Base-by-base conservation (phyloP, 805 yeast species). In the Suhomyces sp. region DNA sequence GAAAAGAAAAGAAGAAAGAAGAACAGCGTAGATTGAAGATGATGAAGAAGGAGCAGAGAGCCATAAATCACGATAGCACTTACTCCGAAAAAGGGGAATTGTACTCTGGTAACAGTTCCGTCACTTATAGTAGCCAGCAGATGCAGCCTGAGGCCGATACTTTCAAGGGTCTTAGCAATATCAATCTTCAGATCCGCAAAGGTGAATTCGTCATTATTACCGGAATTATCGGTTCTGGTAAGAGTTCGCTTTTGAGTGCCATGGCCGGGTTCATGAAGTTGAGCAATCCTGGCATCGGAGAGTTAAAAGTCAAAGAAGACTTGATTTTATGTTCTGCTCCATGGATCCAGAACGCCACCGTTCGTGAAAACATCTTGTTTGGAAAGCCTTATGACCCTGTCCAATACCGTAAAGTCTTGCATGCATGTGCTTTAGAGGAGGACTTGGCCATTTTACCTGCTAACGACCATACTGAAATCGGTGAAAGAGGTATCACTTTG, bases 291-390 rank as follows among this genome's bases (percentile, higher is more conserved):
- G 50, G 54, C 3, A 35, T 47, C 4, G 78, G 76, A 13, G 35
- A 54, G 5, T 51, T 72, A 41, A 53, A 50, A 5, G 60, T 71
- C 26, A 61, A 66, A 49, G 66, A 67, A 35, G 71, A 70, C 33
- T 54, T 70, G 35, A 60, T 75, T 27, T 63, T 72, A 38, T 73
- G 78, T 56, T 59, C 70, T 9, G 55, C 63, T 6, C 77, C 78
- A 6, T 75, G 79, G 79, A 72, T 75, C 49, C 79, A 75, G 60
- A 75, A 74, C 51, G 64, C 77, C 13, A 71, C 77, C 24, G 70
- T 75, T 15, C 63, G 74, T 44, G 71, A 71, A 42, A 75, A 75
- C 57, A 74, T 75, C 36, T 49, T 63, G 36, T 75, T 75, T 58
- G 78, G 79, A 7, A 58, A 59, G 42, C 63, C 62, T 17, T 72